Base-by-base conservation (phyloP, 2,329 filamentous ascomycete species). In the Diaporthe caulivora region DNA sequence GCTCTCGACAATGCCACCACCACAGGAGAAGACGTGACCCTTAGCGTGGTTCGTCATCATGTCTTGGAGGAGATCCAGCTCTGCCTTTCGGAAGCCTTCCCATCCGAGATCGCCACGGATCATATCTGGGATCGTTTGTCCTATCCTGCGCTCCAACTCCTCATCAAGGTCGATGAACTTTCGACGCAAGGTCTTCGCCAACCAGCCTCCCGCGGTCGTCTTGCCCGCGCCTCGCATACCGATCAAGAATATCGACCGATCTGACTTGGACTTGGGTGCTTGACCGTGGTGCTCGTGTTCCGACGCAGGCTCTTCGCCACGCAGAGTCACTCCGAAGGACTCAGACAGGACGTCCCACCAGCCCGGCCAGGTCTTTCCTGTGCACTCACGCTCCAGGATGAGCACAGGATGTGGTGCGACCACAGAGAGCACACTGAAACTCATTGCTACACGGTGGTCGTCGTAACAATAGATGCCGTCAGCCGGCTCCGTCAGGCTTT, bases 151-250 rank as follows among this genome's bases (percentile, higher is more conserved):
- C 83, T 99, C 97, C 21, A 99, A 88, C 80, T 97, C 95, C 2
- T 91, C 91, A 80, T 99, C 97, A 37, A 99, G 88, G 80, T 99
- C 97, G 70, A 97, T 85, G 75, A 98, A 92, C 9, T 93, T 91
- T 80, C 95, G 92, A 65, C 91, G 90, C 1, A 98, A 86, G 37
- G 93, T 89, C 75, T 90, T 90, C 0, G 93, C 92, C 79, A 97
- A 92, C 94, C 95, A 98, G 18, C 90, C 89, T 70, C 97, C 97
- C 47, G 94, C 93, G 0, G 97, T 99, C 0, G 97, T 98, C 86
- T 99, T 99, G 34, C 97, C 97, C 53, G 95, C 97, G 72, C 97
- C 97, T 77, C 97, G 92, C 97, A 99, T 99, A 13, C 97, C 97
- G 77, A 99, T 96, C 75, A 99, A 92, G 84, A 98, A 95, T 68